phyloP scores from a whole-genome alignment of 352 stramenopile species.

The Globisporangium viniferum region DNA sequence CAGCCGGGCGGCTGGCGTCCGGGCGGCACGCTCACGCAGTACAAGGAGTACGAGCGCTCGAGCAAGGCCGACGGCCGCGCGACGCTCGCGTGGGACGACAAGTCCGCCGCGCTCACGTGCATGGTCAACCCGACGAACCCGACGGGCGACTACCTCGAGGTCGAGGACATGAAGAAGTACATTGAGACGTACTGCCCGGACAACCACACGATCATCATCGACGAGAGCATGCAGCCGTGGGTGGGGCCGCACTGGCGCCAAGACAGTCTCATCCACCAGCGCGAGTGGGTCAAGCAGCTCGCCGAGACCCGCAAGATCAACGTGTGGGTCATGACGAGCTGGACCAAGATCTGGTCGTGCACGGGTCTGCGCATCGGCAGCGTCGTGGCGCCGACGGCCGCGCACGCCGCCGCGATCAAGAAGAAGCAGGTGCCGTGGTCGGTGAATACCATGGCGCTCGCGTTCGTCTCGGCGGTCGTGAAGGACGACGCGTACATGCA shows the following conservation, averaged over 20 bases:
- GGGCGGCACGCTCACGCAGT: conserved; percentile 71
- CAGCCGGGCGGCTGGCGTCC: conserved; percentile 65
- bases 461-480: conserved; percentile 81
- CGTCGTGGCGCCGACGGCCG: conserved; percentile 78
- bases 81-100: conserved; percentile 76
- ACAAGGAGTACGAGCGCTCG: conserved; percentile 88
- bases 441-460: conserved; percentile 89
- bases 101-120: conserved; percentile 71
- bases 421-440: conserved; percentile 91
- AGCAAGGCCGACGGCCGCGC: conserved; percentile 77
- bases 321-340: conserved; percentile 91
- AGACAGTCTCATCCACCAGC: conserved; percentile 86
- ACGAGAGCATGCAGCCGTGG: conserved; percentile 92
- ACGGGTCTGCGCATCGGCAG: conserved; percentile 86
- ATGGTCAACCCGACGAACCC: conserved; percentile 90
- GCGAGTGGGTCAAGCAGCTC: conserved; percentile 76
- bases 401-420: conserved; percentile 82
- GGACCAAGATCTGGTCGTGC: conserved; percentile 93
- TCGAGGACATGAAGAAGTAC: conserved; percentile 84
- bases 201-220: conserved; percentile 89
- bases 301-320: conserved; percentile 76
- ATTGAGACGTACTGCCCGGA: conserved; percentile 81
- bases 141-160: conserved; percentile 84
- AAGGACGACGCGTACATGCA: conserved; percentile 76
- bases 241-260: conserved; percentile 78